phyloP scores from a whole-genome alignment of 75 land plant species.

The Selaginella tamariscina region DNA sequence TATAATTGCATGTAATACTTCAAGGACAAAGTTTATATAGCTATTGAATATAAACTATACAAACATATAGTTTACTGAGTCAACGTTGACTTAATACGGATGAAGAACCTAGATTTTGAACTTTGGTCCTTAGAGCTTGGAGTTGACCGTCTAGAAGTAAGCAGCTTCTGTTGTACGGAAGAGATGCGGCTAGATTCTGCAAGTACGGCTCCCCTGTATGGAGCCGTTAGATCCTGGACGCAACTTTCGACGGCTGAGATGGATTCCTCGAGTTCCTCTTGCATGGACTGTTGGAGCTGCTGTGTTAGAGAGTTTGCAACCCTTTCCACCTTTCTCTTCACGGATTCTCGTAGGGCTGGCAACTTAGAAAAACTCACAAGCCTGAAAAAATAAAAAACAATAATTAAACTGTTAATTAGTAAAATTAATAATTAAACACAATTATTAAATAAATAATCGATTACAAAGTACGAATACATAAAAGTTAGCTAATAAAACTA shows the following conservation, averaged over 20 bases:
- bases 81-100: too few species aligned
- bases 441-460: background rate
- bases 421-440: background rate
- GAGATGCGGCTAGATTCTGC: conserved; percentile 22
- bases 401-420: background rate
- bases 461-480: background rate
- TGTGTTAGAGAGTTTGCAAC: conserved; percentile 50
- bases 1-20: too few species aligned
- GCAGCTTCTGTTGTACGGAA: conserved; percentile 33
- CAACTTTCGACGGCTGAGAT: conserved; percentile 30
- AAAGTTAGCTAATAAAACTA: too few species aligned
- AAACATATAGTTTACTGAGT: too few species aligned
- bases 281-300: conserved; percentile 68
- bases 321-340: conserved; percentile 51
- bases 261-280: conserved; percentile 37
- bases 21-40: too few species aligned
- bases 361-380: conserved; percentile 61
- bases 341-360: conserved; percentile 39
- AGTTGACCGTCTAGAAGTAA: conserved; percentile 31
- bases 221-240: conserved; percentile 34
- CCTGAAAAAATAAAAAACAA: conserved; percentile 21
- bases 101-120: conserved; percentile 72
- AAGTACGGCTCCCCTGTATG: conserved; percentile 52
- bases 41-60: too few species aligned
- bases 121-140: conserved; percentile 33